Evolutionary conservation across 768 basidiomycete genomes (phyloP).

Genomic region (Pleurotus citrinopileatus): DNA sequence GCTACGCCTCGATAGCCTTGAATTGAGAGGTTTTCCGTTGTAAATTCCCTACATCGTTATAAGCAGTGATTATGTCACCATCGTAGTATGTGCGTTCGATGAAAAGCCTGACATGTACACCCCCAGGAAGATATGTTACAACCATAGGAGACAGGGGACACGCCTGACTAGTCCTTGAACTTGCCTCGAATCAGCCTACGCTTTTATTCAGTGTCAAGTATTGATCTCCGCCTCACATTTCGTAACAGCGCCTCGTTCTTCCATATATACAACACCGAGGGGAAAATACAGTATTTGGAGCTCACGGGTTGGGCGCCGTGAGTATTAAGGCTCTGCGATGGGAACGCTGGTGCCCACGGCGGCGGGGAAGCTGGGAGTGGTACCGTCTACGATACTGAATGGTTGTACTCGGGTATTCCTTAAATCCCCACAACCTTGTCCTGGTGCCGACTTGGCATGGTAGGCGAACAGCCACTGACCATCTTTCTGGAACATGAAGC

Average conservation of each 20-base stretch:
- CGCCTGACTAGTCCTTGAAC: background rate
- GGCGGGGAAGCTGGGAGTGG: constrained; percentile 13
- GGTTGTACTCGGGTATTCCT: constrained; percentile 16
- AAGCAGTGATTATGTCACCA: no score
- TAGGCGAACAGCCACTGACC: constrained; percentile 15
- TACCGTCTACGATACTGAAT: constrained; percentile 11
- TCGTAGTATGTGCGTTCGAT: no score
- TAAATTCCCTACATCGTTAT: no score
- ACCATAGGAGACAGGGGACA: background rate
- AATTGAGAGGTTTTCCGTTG: background rate
- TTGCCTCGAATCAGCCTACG: no score
- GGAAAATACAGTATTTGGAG: no score
- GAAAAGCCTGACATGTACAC: background rate
- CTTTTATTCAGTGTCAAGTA: no score
- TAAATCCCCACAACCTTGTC: constrained; percentile 16
- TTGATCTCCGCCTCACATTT: no score
- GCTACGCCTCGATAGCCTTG: constrained; percentile 2
- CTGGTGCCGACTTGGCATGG: constrained; percentile 15
- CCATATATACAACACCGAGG: no score
- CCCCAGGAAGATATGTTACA: background rate
- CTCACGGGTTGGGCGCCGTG: no score
- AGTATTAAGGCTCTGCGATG: constrained; percentile 11
- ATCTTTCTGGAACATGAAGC: constrained; percentile 17
- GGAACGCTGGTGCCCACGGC: constrained; percentile 12
- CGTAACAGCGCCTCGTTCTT: no score